These are phyloP conservation scores for Xylaria sp. DNA, from an alignment of 2,329 filamentous ascomycete genomes.

Conservation along the genomic window DNA sequence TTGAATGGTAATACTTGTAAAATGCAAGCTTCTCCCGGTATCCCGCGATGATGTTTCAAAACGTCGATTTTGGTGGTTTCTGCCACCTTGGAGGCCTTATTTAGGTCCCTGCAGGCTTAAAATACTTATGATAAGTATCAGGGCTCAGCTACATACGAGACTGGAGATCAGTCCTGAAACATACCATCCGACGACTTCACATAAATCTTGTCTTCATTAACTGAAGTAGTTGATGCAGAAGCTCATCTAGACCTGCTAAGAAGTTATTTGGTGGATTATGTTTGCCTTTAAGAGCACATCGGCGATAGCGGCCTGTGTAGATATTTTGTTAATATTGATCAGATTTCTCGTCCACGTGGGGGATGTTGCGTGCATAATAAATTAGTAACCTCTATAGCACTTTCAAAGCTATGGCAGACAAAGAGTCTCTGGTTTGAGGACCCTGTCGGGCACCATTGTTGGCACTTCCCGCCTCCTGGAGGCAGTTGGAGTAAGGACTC, in stretches of 20 bases:
- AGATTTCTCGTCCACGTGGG: not conserved
- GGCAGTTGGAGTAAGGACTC: conserved; percentile 15
- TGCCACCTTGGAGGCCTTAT: no score
- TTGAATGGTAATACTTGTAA: no score
- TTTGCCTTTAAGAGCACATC: conserved; percentile 2
- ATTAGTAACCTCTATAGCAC: conserved; percentile 2
- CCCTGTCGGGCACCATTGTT: not conserved
- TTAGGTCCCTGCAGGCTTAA: no score
- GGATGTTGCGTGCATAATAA: conserved; percentile 14
- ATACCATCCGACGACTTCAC: not conserved
- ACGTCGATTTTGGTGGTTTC: no score
- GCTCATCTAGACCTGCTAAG: conserved; percentile 7
- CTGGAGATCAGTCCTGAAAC: not conserved
- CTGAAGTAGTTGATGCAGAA: not conserved
- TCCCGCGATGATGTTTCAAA: no score
- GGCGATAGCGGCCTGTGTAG: conserved; percentile 8
- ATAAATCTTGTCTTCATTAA: not conserved
- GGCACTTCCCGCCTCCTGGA: conserved; percentile 7
- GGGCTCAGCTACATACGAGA: not conserved
- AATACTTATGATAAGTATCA: no score
- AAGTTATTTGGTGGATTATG: conserved; percentile 3
- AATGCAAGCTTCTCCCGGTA: no score
- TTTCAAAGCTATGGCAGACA: not conserved
- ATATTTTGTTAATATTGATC: conserved; percentile 11
- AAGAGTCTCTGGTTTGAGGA: not conserved